Base-by-base conservation (phyloP, 768 basidiomycete species). In the Mycena capillaripes region DNA sequence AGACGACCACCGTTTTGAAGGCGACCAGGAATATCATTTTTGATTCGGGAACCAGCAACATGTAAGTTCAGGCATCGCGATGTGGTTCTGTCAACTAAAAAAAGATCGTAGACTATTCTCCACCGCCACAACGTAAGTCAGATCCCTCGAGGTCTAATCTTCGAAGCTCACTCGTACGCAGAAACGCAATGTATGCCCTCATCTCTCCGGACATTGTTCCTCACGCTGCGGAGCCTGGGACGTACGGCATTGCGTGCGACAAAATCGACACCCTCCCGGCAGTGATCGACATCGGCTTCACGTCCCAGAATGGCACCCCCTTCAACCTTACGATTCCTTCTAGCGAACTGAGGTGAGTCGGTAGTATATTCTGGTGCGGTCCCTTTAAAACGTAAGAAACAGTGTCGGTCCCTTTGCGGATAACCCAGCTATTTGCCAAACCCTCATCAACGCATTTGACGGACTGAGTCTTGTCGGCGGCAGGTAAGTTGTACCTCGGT, bases 241-340 rank as follows among this genome's bases (percentile, higher is more conserved):
- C 89, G 4, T 90, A 88, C 79, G 89, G 89, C 52, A 87, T 89
- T 71, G 81, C 89, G 7, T 90, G 89, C 82, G 75, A 79, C 73
- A 78, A 80, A 66, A 86, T 89, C 69, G 67, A 81, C 40, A 82
- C 84, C 1, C 82, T 90, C 44, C 85, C 87, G 50, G 89, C 89
- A 11, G 80, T 78, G 70, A 89, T 90, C 76, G 85, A 86, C 76
- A 84, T 91, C 74, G 77, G 81, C 8, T 90, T 90, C 81, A 88
- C 87, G n/a, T 84, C 86, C n/a, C 84, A 86, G 69, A 67, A 75
- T 27, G 89, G 89, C 42, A 70, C 68, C 32, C 84, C 84, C 17
- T 90, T 90, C 82, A 88, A 89, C 74, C 80, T 90, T 29, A 90
- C 88, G 4, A 88, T 90, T 69, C 89, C 89, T 21, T 87, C 86